A percentile compares a stretch with the other conserved stretches of the same genome.
These are phyloP conservation scores for Apophysomyces sp. DNA, from an alignment of 371 early-diverging fungal genomes.

Conservation along the genomic window DNA sequence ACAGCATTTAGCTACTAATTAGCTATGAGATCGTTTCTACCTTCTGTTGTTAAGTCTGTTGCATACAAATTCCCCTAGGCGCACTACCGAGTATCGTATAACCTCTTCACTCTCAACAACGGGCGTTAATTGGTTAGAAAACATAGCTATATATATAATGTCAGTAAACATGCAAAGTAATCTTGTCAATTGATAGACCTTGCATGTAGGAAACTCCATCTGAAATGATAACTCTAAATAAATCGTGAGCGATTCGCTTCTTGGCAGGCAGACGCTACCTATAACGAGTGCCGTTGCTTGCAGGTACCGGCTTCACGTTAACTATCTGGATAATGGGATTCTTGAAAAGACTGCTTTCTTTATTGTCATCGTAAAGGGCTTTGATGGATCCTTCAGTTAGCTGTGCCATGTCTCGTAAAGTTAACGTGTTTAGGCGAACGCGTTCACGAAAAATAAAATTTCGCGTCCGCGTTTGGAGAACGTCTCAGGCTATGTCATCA, in stretches of 20 bases:
- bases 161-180: not conserved
- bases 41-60: slow-evolving; percentile 57
- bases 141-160: slow-evolving; percentile 48
- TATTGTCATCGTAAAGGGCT: slow-evolving; percentile 42
- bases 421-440: not conserved
- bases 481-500: no score
- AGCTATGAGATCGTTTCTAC: slow-evolving; percentile 29
- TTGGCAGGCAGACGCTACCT: slow-evolving; percentile 40
- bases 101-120: slow-evolving; percentile 49
- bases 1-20: not conserved
- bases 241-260: not conserved
- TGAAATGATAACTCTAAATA: slow-evolving; percentile 61
- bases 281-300: slow-evolving; percentile 46
- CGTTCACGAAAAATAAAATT: not conserved
- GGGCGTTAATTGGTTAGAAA: slow-evolving; percentile 55
- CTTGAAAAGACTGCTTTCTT: slow-evolving; percentile 13
- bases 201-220: slow-evolving; percentile 70
- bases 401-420: slow-evolving; percentile 22
- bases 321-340: slow-evolving; percentile 64
- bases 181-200: slow-evolving; percentile 34
- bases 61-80: slow-evolving; percentile 47
- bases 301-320: slow-evolving; percentile 53
- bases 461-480: not conserved
- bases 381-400: slow-evolving; percentile 43
- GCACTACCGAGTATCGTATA: slow-evolving; percentile 51